These are phyloP conservation scores for Vickermania ingenoplastis DNA, from an alignment of 208 protist genomes.

Conservation along the genomic window DNA sequence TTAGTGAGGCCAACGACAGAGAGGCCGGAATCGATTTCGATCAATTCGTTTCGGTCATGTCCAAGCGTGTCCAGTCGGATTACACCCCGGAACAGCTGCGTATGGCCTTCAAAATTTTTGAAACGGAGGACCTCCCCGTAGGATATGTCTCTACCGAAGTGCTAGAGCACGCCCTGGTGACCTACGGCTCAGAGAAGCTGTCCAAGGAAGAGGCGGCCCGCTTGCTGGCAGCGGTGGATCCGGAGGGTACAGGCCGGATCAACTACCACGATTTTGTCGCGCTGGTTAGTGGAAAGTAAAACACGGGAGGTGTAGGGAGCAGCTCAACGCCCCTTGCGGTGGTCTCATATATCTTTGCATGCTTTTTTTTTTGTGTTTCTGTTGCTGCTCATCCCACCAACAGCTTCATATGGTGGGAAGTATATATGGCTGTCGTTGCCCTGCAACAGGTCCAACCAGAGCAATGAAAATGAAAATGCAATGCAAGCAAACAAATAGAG, in stretches of 20 bases:
- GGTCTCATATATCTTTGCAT: too few relatives aligned
- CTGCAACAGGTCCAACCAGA: too few relatives aligned
- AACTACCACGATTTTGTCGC: slow-evolving; percentile 89
- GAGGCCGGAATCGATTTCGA: slow-evolving; percentile 67
- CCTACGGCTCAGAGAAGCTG: slow-evolving; percentile 85
- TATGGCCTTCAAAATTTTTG: slow-evolving; percentile 86
- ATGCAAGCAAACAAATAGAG: too few relatives aligned
- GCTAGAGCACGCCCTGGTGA: slow-evolving; percentile 79
- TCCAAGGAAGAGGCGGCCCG: slow-evolving; percentile 62
- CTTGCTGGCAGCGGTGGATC: slow-evolving; percentile 71
- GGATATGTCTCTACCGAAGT: slow-evolving; percentile 81
- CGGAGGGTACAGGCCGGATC: slow-evolving; percentile 64
- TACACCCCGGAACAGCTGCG: slow-evolving; percentile 84
- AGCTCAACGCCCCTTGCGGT: too few relatives aligned
- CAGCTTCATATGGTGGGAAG: too few relatives aligned
- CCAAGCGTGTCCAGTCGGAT: slow-evolving; percentile 67
- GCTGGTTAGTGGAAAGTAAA: slow-evolving; percentile 38
- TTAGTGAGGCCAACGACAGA: slow-evolving; percentile 39
- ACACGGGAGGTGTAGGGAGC: too few relatives aligned
- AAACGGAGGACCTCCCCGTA: slow-evolving; percentile 65
- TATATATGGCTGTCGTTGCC: too few relatives aligned
- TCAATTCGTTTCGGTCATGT: slow-evolving; percentile 85
- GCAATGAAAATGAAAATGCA: too few relatives aligned
- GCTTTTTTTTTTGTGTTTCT: too few relatives aligned
- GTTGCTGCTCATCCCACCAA: too few relatives aligned